These are phyloP conservation scores for Pythium aquatile DNA, from an alignment of 352 stramenopile species.

Conservation along the genomic window DNA sequence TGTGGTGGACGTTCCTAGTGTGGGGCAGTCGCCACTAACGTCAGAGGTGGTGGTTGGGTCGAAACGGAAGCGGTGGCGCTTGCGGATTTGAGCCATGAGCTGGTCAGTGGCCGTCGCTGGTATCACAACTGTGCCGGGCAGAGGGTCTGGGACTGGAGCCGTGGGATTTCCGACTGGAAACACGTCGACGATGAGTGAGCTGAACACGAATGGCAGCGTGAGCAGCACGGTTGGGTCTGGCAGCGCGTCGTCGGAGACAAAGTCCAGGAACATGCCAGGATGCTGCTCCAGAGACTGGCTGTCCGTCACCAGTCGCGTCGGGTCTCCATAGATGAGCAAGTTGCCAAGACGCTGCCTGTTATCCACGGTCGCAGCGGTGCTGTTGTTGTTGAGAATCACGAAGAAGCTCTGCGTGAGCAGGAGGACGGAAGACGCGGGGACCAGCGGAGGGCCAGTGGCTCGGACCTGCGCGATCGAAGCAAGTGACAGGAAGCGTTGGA, in stretches of 20 bases:
- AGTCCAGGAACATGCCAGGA: constrained; percentile 51
- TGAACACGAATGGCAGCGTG: constrained; percentile 48
- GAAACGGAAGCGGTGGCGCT: constrained; percentile 45
- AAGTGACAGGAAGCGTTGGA: constrained; percentile 41
- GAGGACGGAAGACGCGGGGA: constrained; percentile 31
- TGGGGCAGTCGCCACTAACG: background rate
- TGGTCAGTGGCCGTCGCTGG: constrained; percentile 35
- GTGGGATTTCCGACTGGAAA: constrained; percentile 41
- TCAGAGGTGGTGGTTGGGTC: constrained; percentile 11
- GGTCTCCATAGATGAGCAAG: constrained; percentile 45
- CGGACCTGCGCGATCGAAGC: constrained; percentile 28
- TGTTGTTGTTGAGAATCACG: constrained; percentile 27
- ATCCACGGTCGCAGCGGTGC: constrained; percentile 18
- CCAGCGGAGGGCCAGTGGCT: constrained; percentile 27
- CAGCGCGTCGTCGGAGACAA: constrained; percentile 24
- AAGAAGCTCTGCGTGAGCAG: constrained; percentile 46
- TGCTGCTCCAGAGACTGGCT: background rate
- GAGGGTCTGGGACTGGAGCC: constrained; percentile 16
- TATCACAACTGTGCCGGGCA: constrained; percentile 22
- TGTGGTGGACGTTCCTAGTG: background rate
- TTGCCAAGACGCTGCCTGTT: constrained; percentile 38
- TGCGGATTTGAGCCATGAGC: constrained; percentile 35
- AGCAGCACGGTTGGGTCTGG: constrained; percentile 20
- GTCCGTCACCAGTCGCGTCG: constrained; percentile 21
- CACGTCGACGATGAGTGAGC: constrained; percentile 39